Evolutionary conservation across 2,329 filamentous ascomycete genomes (phyloP), one percentile per base, ranked within the genome.

Genomic region (Hypoxylon sp.): DNA sequence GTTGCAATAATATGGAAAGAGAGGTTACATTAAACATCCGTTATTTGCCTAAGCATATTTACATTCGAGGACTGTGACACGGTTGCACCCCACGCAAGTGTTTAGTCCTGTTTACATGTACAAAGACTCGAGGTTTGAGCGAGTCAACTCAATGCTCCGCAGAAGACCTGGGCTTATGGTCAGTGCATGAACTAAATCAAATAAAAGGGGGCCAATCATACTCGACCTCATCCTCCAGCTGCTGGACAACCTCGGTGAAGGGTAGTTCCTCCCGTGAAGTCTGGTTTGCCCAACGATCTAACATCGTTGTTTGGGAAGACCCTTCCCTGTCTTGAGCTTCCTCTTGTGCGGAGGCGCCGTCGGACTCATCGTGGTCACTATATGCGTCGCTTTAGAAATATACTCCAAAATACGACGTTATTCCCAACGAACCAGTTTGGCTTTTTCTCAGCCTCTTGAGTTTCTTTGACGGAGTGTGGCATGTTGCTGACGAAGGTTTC

Each of bases 181-280:
- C 56, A 75, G 68, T 47, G 63, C 42, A 57, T 51, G 52, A 27
- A 48, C 39, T 50, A 55, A 17, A 60, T 53, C 37, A 15, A 54
- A 21, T 48, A 51, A 44, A 50, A 32, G 37, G 44, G 44, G 54
- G 37, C 29, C 35, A 32, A 44, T 11, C 67, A 69, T 72, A 76
- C 73, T 52, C 58, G 55, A 50, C 62, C 35, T 60, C 24, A 27
- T 27, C 62, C 31, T 60, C 62, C n/a, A 61, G 58, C 53, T 75
- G 73, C 50, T 75, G 74, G 56, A 72, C 73, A 39, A 75, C 70
- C 56, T 77, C 75, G 50, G 60, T 72, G 39, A 76, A 65, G 27
- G 75, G 72, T 35, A 77, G 72, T 31, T 62, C 63, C 27, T 69
- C 64, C 8, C 73, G 72, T 44, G 68, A 62, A n/a, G 69, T 75